A percentile compares a stretch with the other conserved stretches of the same genome.
Evolutionary conservation across 2,329 filamentous ascomycete genomes (phyloP).

Genomic region (Hypoxylon sp.): DNA sequence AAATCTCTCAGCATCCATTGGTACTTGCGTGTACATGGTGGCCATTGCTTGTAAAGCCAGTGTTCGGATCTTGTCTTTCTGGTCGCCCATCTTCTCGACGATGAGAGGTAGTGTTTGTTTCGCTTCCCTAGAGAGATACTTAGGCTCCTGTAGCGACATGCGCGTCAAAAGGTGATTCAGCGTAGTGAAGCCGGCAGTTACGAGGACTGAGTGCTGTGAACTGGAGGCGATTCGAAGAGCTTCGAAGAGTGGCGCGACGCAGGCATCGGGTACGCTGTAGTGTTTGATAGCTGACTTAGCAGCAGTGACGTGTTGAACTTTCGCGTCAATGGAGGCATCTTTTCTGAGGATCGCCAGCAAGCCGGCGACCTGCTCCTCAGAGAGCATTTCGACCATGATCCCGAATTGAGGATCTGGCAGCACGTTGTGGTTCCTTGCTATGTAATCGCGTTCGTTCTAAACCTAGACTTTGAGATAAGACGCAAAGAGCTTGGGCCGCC

Average conservation of each 20-base stretch:
- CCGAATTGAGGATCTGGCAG: slow-evolving; percentile 47
- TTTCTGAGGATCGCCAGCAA: slow-evolving; percentile 67
- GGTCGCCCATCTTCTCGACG: slow-evolving; percentile 87
- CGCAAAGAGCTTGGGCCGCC: slow-evolving; percentile 8
- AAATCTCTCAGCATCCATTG: slow-evolving; percentile 81
- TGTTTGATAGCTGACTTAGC: slow-evolving; percentile 94
- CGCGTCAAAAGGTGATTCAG: slow-evolving; percentile 90
- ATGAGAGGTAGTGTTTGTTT: slow-evolving; percentile 79
- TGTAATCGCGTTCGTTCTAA: slow-evolving; percentile 15
- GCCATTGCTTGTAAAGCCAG: slow-evolving; percentile 81
- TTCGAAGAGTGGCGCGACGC: slow-evolving; percentile 82
- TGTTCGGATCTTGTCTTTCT: slow-evolving; percentile 84
- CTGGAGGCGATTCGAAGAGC: slow-evolving; percentile 80
- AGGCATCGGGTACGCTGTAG: slow-evolving; percentile 84
- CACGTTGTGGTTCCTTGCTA: slow-evolving; percentile 18
- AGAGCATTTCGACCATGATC: slow-evolving; percentile 69
- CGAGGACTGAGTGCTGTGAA: slow-evolving; percentile 81
- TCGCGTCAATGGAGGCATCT: slow-evolving; percentile 76
- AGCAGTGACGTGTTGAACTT: slow-evolving; percentile 77
- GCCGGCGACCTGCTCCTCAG: slow-evolving; percentile 69
- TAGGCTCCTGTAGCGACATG: slow-evolving; percentile 85
- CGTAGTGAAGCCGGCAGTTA: slow-evolving; percentile 87
- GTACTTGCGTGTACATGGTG: slow-evolving; percentile 79
- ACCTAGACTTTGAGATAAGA: slow-evolving; percentile 2
- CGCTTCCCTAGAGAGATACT: slow-evolving; percentile 77